phyloP scores from a whole-genome alignment of 495 filamentous ascomycete species.

The Talaromyces ruber region DNA sequence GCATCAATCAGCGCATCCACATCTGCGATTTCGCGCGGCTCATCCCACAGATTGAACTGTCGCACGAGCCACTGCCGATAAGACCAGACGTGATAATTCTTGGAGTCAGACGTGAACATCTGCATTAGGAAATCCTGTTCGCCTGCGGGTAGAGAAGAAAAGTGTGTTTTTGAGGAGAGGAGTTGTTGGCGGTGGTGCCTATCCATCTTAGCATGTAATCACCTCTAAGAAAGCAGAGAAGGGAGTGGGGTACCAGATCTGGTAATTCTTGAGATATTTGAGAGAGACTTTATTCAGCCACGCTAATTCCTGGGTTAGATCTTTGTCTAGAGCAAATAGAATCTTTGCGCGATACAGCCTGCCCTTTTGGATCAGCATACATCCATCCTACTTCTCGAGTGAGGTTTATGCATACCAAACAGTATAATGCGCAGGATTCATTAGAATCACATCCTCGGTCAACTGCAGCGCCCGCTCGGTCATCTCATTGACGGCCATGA shows the following conservation, averaged over 20 bases:
- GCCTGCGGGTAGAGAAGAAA: conserved; percentile 44
- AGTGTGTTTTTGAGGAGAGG: conserved; percentile 47
- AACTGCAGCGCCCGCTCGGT: conserved; percentile 70
- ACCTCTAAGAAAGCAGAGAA: background rate
- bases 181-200: conserved; percentile 89
- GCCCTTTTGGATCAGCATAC: background rate
- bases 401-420: conserved; percentile 58
- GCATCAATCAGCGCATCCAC: conserved; percentile 58
- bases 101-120: conserved; percentile 81
- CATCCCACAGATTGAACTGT: conserved; percentile 67
- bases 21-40: conserved; percentile 55
- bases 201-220: background rate
- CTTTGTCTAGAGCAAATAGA: conserved; percentile 55
- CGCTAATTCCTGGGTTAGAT: conserved; percentile 62
- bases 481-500: conserved; percentile 85
- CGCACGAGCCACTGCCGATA: conserved; percentile 90
- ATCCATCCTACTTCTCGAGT: background rate
- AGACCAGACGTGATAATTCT: conserved; percentile 98
- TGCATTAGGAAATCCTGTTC: conserved; percentile 68
- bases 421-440: conserved; percentile 97
- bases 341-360: conserved; percentile 82
- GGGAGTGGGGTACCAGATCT: conserved; percentile 64
- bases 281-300: conserved; percentile 82
- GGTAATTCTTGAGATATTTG: conserved; percentile 89
- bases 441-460: conserved; percentile 76